Evolutionary conservation across 176 grass and related monocot genomes (phyloP).

Genomic region (Tuctoria greenei): DNA sequence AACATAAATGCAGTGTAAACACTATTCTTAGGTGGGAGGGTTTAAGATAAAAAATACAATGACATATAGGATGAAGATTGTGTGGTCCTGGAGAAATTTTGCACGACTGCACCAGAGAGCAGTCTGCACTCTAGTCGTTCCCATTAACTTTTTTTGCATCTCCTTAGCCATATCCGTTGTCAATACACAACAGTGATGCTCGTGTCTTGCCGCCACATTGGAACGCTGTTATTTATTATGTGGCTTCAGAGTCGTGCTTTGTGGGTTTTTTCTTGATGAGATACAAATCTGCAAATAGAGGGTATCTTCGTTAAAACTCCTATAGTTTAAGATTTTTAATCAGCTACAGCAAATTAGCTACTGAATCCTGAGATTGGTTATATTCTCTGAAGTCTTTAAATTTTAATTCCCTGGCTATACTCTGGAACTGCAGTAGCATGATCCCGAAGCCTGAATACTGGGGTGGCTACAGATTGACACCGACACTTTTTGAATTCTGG

Average conservation of each 20-base stretch:
- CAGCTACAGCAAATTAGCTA: not conserved
- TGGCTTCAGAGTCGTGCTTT: not conserved
- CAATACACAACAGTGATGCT: not conserved
- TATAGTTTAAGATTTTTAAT: constrained; percentile 15
- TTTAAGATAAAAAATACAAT: too few species aligned
- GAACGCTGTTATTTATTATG: not conserved
- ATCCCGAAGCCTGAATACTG: constrained; percentile 87
- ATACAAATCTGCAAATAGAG: constrained; percentile 14
- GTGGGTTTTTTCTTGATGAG: not conserved
- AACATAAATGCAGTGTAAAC: too few species aligned
- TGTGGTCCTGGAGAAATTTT: too few species aligned
- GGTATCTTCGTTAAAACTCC: not conserved
- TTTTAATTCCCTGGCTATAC: constrained; percentile 4
- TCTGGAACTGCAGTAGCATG: constrained; percentile 48
- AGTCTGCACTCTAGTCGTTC: too few species aligned
- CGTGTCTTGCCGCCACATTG: not conserved
- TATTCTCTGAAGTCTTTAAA: constrained; percentile 19
- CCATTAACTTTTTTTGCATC: too few species aligned
- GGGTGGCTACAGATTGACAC: constrained; percentile 86
- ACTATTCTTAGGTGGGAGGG: too few species aligned
- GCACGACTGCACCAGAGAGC: too few species aligned
- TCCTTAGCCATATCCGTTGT: not conserved
- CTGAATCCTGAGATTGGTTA: not conserved
- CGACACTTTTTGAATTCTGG: constrained; percentile 84
- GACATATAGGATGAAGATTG: too few species aligned